Base-by-base conservation (phyloP, 2,329 filamentous ascomycete species). In the Phialophora verrucosa region DNA sequence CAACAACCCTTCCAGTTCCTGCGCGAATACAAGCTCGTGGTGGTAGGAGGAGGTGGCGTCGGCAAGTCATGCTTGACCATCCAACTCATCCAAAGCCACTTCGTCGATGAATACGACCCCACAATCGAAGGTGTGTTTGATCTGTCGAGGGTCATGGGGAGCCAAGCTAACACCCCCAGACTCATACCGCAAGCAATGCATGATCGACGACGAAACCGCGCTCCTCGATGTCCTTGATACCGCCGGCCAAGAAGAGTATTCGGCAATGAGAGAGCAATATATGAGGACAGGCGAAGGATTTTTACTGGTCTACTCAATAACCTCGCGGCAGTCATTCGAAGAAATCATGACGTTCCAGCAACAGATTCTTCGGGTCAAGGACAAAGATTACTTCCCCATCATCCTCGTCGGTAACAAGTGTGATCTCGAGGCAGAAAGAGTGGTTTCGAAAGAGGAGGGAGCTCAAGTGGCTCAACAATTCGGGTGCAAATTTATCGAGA, bases 311-410 rank as follows among this genome's bases (percentile, higher is more conserved):
- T 98, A 98, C 85, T 97, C 93, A 73, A 99, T 99, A 83, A 97
- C 92, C 64, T 97, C 94, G 76, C 88, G 93, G 76, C 93, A 97
- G 82, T 96, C 92, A 76, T 98, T 97, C 76, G 94, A 99, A 79
- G 95, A 99, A 83, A 98, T 99, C 80, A 91, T 93, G 82, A 97
- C 93, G 57, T 98, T 98, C 83, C 93, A 98, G 82, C 93, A 98
- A 85, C 95, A 99, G 82, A 99, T 99, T 78, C 85, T 99, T 74
- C 85, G 95, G 74, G 95, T 99, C 75, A 99, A 99, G 87, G 95
- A 98, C 84, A 98, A 97, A 88, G 95, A 99, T 82, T 97, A 97
- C 80, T 99, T 99, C 84, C 95, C 95, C 74, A 98, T 99, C 84
- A 97, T 98, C 65, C 91, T 99, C 54, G 95, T 98, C 50, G 95